Evolutionary conservation across 306 rosid species (phyloP).

Genomic region (Cucurbita argyrosperma): DNA sequence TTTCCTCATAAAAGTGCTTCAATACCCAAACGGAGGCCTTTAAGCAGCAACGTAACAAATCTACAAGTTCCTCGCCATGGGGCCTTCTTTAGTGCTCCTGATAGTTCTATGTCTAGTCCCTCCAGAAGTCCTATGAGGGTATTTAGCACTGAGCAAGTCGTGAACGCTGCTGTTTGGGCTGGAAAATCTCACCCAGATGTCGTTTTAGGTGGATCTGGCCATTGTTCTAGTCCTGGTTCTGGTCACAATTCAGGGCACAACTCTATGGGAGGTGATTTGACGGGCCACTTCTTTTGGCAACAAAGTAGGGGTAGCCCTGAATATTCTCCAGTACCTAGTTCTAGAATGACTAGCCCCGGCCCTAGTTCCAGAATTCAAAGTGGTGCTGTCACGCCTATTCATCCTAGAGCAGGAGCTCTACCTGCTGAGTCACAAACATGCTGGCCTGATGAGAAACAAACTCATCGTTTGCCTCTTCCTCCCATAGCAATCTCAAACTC

Average conservation of each 20-base stretch:
- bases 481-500: slow-evolving; percentile 51
- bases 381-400: slow-evolving; percentile 97
- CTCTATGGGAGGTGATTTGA: slow-evolving; percentile 96
- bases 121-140: slow-evolving; percentile 58
- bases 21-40: slow-evolving; percentile 63
- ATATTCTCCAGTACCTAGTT: slow-evolving; percentile 53
- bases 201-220: slow-evolving; percentile 64
- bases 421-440: slow-evolving; percentile 50
- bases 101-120: slow-evolving; percentile 71
- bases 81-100: slow-evolving; percentile 75
- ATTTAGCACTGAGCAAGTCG: slow-evolving; percentile 39
- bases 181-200: slow-evolving; percentile 38
- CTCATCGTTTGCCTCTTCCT: slow-evolving; percentile 96
- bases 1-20: slow-evolving; percentile 33
- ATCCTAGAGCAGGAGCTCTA: slow-evolving; percentile 77
- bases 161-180: slow-evolving; percentile 39
- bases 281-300: slow-evolving; percentile 56
- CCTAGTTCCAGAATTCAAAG: slow-evolving; percentile 98
- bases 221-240: slow-evolving; percentile 94
- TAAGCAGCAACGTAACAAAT: slow-evolving; percentile 72
- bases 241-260: slow-evolving; percentile 98
- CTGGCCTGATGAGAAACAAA: slow-evolving; percentile 80
- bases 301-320: slow-evolving; percentile 59
- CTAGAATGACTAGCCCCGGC: slow-evolving; percentile 61
- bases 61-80: slow-evolving; percentile 78